Evolutionary conservation across 2,329 filamentous ascomycete species (phyloP).

Genomic region (Diaporthe australafricana): DNA sequence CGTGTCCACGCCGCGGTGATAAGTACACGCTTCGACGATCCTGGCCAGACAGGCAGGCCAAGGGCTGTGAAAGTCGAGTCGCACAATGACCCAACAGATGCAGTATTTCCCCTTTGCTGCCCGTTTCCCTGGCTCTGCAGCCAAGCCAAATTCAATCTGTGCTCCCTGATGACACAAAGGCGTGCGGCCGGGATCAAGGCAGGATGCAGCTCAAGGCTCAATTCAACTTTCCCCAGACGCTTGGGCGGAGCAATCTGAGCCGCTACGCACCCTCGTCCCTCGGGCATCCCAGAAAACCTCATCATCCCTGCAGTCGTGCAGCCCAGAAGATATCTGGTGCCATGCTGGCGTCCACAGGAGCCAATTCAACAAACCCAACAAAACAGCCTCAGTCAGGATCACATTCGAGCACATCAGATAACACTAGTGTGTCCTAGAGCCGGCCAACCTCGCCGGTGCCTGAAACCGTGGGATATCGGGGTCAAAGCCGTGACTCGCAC

Average conservation of each 20-base stretch:
- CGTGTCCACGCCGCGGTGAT: not conserved
- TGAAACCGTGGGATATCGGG: slow-evolving; percentile 21
- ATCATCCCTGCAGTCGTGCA: not conserved
- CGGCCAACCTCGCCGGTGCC: slow-evolving; percentile 11
- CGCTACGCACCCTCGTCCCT: not conserved
- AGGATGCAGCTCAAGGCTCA: slow-evolving; percentile 26
- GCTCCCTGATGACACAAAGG: not conserved
- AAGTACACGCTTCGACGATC: not conserved
- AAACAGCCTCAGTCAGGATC: not conserved
- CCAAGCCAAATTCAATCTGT: slow-evolving; percentile 29
- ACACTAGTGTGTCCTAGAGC: not conserved
- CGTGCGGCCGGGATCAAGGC: slow-evolving; percentile 21
- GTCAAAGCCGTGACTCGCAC: slow-evolving; percentile 30
- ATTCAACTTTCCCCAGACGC: slow-evolving; percentile 28
- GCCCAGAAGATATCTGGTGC: slow-evolving; percentile 18
- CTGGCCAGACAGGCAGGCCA: not conserved
- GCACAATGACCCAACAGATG: not conserved
- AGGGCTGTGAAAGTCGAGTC: not conserved
- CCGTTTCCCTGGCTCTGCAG: slow-evolving; percentile 16
- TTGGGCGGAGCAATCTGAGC: slow-evolving; percentile 8
- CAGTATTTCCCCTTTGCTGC: not conserved
- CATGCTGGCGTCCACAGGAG: not conserved
- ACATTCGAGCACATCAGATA: slow-evolving; percentile 4
- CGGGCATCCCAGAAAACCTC: not conserved
- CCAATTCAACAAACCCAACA: not conserved